Evolutionary conservation across 129 eudicot species (phyloP).

Genomic region (carrot (Daucus carota)): DH1_v3.0 NC_030388.2:18415001-18415500

Average conservation of each 20-base stretch:
- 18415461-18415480: constrained; percentile 31
- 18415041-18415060: constrained; percentile 46
- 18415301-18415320: not conserved
- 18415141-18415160: constrained; percentile 41
- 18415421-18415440: constrained; percentile 38
- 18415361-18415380: constrained; percentile 61
- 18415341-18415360: constrained; percentile 21
- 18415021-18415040: constrained; percentile 35
- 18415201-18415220: not conserved
- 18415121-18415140: constrained; percentile 35
- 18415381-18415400: constrained; percentile 54
- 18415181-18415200: constrained; percentile 32
- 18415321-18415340: not conserved
- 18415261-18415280: not conserved
- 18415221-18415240: not conserved
- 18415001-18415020: constrained; percentile 22
- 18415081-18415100: constrained; percentile 37
- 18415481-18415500: constrained; percentile 21
- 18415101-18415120: constrained; percentile 36
- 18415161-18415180: constrained; percentile 50
- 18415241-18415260: not conserved
- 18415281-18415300: not conserved
- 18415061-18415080: constrained; percentile 33
- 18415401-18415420: constrained; percentile 39
- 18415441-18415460: constrained; percentile 51